A percentile compares a stretch with the other conserved stretches of the same genome.
phyloP scores from a whole-genome alignment of 2,329 filamentous ascomycete species.

The Sclerotinia glacialis region DNA sequence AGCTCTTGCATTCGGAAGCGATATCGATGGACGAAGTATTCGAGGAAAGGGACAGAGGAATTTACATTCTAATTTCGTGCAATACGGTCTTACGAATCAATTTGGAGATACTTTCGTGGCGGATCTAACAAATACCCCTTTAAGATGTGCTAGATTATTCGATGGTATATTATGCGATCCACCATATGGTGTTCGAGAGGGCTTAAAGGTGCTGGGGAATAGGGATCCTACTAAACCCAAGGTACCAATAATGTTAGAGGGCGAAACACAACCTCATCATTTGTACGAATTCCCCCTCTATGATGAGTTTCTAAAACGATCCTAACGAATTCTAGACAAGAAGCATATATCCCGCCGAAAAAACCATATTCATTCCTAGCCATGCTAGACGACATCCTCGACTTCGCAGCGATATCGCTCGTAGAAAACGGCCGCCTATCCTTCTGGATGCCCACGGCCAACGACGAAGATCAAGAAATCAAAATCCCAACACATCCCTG shows the following conservation, averaged over 20 bases:
- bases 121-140: slow-evolving; percentile 83
- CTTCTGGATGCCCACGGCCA: slow-evolving; percentile 97
- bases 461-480: slow-evolving; percentile 73
- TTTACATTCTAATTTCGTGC: slow-evolving; percentile 69
- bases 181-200: slow-evolving; percentile 92
- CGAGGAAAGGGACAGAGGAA: slow-evolving; percentile 61
- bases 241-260: slow-evolving; percentile 62
- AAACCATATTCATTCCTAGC: slow-evolving; percentile 87
- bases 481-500: slow-evolving; percentile 73
- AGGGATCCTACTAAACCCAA: slow-evolving; percentile 62
- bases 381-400: slow-evolving; percentile 85
- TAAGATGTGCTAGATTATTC: slow-evolving; percentile 59
- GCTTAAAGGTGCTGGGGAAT: slow-evolving; percentile 79
- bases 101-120: slow-evolving; percentile 79
- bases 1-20: slow-evolving; percentile 76
- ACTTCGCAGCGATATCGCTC: slow-evolving; percentile 73
- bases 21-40: slow-evolving; percentile 90
- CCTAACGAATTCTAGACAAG: slow-evolving; percentile 44
- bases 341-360: slow-evolving; percentile 80
- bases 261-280: slow-evolving; percentile 57
- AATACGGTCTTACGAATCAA: slow-evolving; percentile 67
- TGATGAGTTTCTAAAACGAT: not conserved
- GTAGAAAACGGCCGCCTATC: slow-evolving; percentile 77
- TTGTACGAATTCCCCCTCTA: slow-evolving; percentile 48
- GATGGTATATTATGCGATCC: slow-evolving; percentile 95